Evolutionary conservation across 2,329 filamentous ascomycete genomes (phyloP).

Genomic region (Stemphylium vesicarium): DNA sequence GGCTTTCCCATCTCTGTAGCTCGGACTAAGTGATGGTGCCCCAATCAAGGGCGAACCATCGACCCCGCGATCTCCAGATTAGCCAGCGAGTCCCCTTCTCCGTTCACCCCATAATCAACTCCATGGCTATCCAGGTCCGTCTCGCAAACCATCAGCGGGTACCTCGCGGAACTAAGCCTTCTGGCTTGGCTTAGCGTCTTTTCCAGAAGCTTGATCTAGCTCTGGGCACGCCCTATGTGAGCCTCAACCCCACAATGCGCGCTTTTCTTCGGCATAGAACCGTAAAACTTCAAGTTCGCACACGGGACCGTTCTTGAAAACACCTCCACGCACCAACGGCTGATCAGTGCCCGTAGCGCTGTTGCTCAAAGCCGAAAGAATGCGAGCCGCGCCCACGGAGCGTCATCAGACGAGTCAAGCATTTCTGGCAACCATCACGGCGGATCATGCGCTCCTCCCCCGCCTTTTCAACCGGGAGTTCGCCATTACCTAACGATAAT

Average conservation of each 20-base stretch:
- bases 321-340: slow-evolving; percentile 1
- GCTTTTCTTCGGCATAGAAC: slow-evolving; percentile 27
- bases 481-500: slow-evolving; percentile 31
- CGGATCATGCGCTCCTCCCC: slow-evolving; percentile 15
- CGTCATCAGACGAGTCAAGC: slow-evolving; percentile 1
- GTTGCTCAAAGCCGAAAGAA: slow-evolving; percentile 17
- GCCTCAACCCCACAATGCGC: slow-evolving; percentile 20
- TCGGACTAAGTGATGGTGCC: background rate
- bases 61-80: slow-evolving; percentile 5
- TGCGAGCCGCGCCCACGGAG: slow-evolving; percentile 7
- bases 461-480: slow-evolving; percentile 13
- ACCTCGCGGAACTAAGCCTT: slow-evolving; percentile 5
- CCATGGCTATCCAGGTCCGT: slow-evolving; percentile 4
- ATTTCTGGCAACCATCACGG: slow-evolving; percentile 8
- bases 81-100: background rate
- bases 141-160: slow-evolving; percentile 20
- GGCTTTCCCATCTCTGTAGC: background rate
- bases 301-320: slow-evolving; percentile 8
- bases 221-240: slow-evolving; percentile 14
- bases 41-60: background rate
- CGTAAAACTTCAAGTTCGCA: background rate
- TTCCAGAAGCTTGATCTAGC: slow-evolving; percentile 19
- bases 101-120: background rate
- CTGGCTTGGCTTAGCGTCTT: slow-evolving; percentile 11
- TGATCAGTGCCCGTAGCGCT: slow-evolving; percentile 16